Conservation (phyloP, 176 grass and related monocot genomes). For the Cymbopogon citratus region DNA sequence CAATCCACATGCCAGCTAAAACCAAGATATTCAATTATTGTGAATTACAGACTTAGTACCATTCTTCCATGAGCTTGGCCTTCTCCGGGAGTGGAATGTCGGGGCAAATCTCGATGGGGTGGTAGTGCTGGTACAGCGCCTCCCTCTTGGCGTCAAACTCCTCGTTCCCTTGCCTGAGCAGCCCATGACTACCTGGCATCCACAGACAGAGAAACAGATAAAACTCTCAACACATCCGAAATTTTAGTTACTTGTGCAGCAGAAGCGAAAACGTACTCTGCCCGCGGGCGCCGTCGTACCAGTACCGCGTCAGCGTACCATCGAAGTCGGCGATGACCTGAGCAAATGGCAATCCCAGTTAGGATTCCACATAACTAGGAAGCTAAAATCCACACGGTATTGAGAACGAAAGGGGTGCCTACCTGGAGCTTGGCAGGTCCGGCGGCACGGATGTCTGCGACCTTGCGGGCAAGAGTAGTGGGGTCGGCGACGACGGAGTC, state of each 20-base stretch:
- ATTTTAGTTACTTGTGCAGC: background rate
- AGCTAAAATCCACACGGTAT: background rate
- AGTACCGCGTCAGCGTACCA: conserved; percentile 86
- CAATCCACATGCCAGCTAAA: background rate
- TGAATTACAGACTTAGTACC: conserved; percentile 18
- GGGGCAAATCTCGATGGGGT: conserved; percentile 80
- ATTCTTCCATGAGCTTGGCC: conserved; percentile 94
- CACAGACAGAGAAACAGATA: conserved; percentile 1
- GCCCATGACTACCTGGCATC: conserved; percentile 63
- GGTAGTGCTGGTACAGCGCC: conserved; percentile 76
- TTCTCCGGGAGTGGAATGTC: conserved; percentile 75
- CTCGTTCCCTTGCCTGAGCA: conserved; percentile 77
- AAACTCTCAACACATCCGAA: background rate
- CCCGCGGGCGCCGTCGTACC: conserved; percentile 69
- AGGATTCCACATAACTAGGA: background rate
- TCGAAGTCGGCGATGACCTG: conserved; percentile 98
- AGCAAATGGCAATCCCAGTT: background rate
- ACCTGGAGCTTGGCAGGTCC: conserved; percentile 49
- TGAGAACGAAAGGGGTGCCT: background rate
- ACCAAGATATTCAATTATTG: background rate
- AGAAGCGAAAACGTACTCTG: conserved; percentile 60
- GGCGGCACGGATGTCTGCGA: conserved; percentile 40
- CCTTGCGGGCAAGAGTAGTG: conserved; percentile 27
- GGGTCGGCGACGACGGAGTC: conserved; percentile 28
- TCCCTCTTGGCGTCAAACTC: conserved; percentile 85